Conservation (phyloP, 371 early-diverging fungal species). For the Basidiobolus meristosporus region DNA sequence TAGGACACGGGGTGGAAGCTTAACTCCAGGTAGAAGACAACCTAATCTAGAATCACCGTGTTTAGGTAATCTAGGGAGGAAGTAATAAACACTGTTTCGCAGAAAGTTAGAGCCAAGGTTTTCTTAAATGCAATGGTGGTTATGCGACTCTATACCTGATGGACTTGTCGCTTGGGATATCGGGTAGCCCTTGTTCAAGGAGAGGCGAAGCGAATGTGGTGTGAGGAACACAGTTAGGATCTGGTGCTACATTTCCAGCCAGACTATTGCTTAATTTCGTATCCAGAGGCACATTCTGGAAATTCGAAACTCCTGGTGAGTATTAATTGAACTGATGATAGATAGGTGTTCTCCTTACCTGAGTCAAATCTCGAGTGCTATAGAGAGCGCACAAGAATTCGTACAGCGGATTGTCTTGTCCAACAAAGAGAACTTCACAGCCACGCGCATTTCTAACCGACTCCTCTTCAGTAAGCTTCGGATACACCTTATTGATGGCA, state of each 20-base stretch:
- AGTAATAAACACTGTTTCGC: conserved; percentile 22
- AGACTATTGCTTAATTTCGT: conserved; percentile 29
- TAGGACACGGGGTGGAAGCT: conserved; percentile 15
- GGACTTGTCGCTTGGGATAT: conserved; percentile 33
- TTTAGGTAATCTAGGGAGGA: conserved; percentile 18
- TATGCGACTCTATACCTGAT: conserved; percentile 10
- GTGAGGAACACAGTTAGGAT: conserved; percentile 48
- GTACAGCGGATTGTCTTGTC: conserved; percentile 39
- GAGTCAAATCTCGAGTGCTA: conserved; percentile 23
- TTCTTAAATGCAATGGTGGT: background rate
- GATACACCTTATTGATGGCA: conserved; percentile 54
- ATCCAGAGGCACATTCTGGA: conserved; percentile 25
- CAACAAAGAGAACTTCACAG: conserved; percentile 45
- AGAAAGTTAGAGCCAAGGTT: background rate
- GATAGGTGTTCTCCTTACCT: conserved; percentile 4
- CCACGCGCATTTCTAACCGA: conserved; percentile 50
- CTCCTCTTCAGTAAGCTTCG: conserved; percentile 58
- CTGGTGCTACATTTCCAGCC: conserved; percentile 37
- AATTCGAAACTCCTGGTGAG: conserved; percentile 1
- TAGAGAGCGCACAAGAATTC: conserved; percentile 42
- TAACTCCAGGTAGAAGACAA: conserved; percentile 24
- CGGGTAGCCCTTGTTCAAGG: conserved; percentile 24
- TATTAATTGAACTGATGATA: background rate
- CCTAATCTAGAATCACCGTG: conserved; percentile 18
- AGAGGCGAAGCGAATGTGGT: conserved; percentile 49